phyloP scores from a whole-genome alignment of 2,329 filamentous ascomycete species.

The Aspergillus luchuensis region DNA sequence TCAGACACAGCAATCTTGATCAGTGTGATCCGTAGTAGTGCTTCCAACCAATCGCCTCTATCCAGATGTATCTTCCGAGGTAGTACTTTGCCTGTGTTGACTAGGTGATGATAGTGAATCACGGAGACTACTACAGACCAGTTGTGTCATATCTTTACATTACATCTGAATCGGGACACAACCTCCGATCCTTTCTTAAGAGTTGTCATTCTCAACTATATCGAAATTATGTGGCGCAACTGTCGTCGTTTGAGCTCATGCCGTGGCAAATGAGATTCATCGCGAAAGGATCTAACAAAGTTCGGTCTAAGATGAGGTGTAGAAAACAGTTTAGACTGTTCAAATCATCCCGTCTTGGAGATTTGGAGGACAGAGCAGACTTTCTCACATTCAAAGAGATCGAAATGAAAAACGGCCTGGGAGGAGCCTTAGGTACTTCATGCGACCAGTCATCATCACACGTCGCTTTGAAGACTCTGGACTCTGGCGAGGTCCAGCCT shows the following conservation, averaged over 20 bases:
- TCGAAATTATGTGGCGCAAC: conserved; percentile 6
- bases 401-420: conserved; percentile 5
- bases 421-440: conserved; percentile 4
- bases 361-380: not conserved
- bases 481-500: conserved; percentile 21
- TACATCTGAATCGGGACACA: not conserved
- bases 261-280: not conserved
- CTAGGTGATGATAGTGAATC: not conserved
- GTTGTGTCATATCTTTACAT: not conserved
- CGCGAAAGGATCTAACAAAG: conserved; percentile 7
- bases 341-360: no score
- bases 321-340: not conserved
- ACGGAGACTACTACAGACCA: not conserved
- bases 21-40: not conserved
- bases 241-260: not conserved
- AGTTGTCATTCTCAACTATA: not conserved
- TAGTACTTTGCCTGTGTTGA: not conserved
- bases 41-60: not conserved
- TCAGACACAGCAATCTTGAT: no score
- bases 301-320: conserved; percentile 10
- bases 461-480: conserved; percentile 12
- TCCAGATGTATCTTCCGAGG: not conserved
- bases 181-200: not conserved
- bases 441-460: conserved; percentile 13
- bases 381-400: conserved; percentile 9